Evolutionary conservation across 495 filamentous ascomycete genomes (phyloP), one percentile per base, ranked within the genome.

Genomic region (Penicillium canariense): DNA sequence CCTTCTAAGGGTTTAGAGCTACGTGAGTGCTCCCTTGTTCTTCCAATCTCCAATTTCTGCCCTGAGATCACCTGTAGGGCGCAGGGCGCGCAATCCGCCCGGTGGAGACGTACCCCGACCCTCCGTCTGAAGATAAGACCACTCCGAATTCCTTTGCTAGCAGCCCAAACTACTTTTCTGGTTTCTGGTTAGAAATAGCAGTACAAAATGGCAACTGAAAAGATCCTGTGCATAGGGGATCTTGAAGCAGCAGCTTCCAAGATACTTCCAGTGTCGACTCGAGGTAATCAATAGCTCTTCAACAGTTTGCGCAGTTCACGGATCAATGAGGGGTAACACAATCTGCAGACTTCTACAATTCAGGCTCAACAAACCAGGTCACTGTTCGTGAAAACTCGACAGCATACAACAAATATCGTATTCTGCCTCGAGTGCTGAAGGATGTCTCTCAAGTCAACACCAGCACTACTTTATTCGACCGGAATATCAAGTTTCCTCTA

Each of bases 401-500:
- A 18, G 72, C 75, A 7, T 81, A 68, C 49, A 55, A 66, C 27
- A 71, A 68, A 22, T 82, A 82, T 52, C 73, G 69, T 17, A 56
- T 84, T 12, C 60, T 77, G 11, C 78, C 81, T 5, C 69, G 81
- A 17, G 72, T 82, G 8, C 68, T 84, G 1, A 67, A 67, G 43
- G 73, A 83, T 61, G 79, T 83, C 27, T 77, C 76, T 18, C 54
- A 65, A 9, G 60, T 75, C 25, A 68, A 74, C 55, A 74, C 77
- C n/a, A 71, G 61, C 18, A 76, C 68, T 2, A 61, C 51, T 5
- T 55, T 80, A 7, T 80, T 80, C 51, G 76, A 70, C 15, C 49
- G 50, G 3, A 52, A 69, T 15, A 72, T 71, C 50, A 8, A 48
- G 0, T 71, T 69, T 50, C 68, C 68, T 5, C 55, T 66, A 52